Evolutionary conservation across 106 monocot species (phyloP), one percentile per base, ranked within the genome.

Genomic region (Iris macrosiphon): DNA sequence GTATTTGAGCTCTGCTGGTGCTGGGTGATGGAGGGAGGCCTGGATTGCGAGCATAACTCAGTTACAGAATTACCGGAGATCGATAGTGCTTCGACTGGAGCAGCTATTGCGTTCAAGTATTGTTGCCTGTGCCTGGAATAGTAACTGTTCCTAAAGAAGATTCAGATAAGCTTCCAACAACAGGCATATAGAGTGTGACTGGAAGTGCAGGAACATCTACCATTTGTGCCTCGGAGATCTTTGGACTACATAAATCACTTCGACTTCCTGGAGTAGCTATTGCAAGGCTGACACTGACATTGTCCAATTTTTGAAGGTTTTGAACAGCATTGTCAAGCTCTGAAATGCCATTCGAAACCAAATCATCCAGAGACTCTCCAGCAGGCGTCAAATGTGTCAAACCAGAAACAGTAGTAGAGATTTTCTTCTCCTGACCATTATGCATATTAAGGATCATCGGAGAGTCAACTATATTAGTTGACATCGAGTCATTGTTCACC

Each of bases 161-260:
- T 58, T 40, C 47, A 49, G 64, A 24, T 42, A 61, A 42, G 48
- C 28, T 75, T 62, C 68, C 56, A 46, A 42, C 24, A 7, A 68
- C 40, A 37, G 75, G 75, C 63, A 63, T 59, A 59, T 51, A 75
- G 6, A 63, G 49, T 20, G 75, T 41, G 10, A 69, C 44, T 11
- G 75, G 75, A 29, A 75, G 46, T 35, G 68, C 63, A 44, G 75
- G 58, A 68, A 63, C 28, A 49, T 55, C 62, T 32, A 62, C 33
- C 63, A 57, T 17, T 27, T 50, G 19, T 57, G 61, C 17, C 1
- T 68, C 62, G 24, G 68, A 56, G 1, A 12, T 5, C 22, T 12
- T 63, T 14, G 37, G 23, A 54, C 47, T 44, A 18, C 3, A 21
- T 4, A 40, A 27, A 17, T 29, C 31, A 50, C 22, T 51, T 9